Percentiles rank a stretch among this genome's conserved stretches.
Conservation (phyloP, 2,329 filamentous ascomycete species). For the Cladosporium sp. region DNA sequence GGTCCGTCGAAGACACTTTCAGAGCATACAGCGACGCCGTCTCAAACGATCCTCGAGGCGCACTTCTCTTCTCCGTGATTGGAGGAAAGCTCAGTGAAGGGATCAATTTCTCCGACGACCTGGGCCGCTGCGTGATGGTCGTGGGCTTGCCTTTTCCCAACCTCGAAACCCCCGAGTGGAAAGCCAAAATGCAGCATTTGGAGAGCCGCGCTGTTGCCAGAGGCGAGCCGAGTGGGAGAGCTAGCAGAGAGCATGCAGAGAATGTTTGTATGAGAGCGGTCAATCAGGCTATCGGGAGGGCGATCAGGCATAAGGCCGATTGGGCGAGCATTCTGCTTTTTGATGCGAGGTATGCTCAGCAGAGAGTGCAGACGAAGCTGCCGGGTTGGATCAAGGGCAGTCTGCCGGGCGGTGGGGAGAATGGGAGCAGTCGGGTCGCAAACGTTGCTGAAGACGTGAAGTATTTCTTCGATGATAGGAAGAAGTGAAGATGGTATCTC, state of each 20-base stretch:
- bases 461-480: neutral
- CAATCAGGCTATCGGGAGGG: conserved; percentile 92
- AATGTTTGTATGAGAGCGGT: conserved; percentile 96
- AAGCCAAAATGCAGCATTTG: conserved; percentile 83
- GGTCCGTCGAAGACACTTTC: conserved; percentile 65
- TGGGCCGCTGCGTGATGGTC: conserved; percentile 88
- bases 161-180: conserved; percentile 84
- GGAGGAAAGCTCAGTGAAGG: conserved; percentile 95
- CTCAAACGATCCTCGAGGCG: conserved; percentile 50
- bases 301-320: conserved; percentile 81
- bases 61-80: conserved; percentile 82
- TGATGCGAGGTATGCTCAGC: conserved; percentile 72
- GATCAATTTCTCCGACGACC: conserved; percentile 92
- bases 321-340: conserved; percentile 87
- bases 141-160: conserved; percentile 93
- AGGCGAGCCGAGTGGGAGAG: conserved; percentile 37
- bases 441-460: conserved; percentile 25
- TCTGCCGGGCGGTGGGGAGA: conserved; percentile 36
- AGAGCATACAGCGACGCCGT: conserved; percentile 69
- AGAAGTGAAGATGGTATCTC: neutral
- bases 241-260: conserved; percentile 79
- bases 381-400: conserved; percentile 84
- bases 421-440: conserved; percentile 36
- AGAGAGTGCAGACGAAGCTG: conserved; percentile 71
- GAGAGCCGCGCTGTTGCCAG: conserved; percentile 53